Evolutionary conservation across 108 stramenopile species (phyloP), one percentile per base, ranked within the genome.

Genomic region (Nitzschia sp.): DNA sequence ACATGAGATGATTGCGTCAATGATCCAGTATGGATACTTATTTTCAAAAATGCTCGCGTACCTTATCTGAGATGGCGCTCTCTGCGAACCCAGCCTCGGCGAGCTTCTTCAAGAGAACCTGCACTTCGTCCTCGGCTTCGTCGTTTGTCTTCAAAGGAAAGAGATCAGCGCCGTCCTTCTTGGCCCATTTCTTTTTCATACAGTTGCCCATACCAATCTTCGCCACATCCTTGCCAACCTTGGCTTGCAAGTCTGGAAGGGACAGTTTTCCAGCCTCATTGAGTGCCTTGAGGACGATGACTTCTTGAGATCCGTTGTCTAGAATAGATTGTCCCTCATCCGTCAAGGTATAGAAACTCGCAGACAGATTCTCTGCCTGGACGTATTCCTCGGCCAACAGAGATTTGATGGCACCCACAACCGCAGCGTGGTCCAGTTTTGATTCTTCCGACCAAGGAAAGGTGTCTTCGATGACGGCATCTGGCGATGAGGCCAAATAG

Each of bases 191-290:
- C 50, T 92, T 86, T 73, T 96, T 93, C 86, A 96, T 91, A 69
- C 91, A 92, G 66, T 93, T 93, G 30, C 93, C 97, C 86, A 96
- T 90, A 8, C 97, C 97, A 71, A 96, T 88, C 77, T 98, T 98
- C 72, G 85, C 80, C 13, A 85, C 81, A 61, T 86, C 81, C 67
- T 90, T 90, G 27, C 94, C 94, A 27, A 95, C 89, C 29, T 67
- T 66, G 26, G 70, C 65, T 59, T 91, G 75, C 47, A 96, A 73
- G 16, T 85, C 90, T 8, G 75, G 53, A 73, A 90, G 60, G 4
- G 76, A 59, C 27, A 86, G 28, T 13, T 78, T 80, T 35, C 85
- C 94, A 23, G 85, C 83, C n/a, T 66, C 88, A 22, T 80, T 48
- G 19, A 97, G 41, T 6, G 92, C 90, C 50, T 70, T 58, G 21